Evolutionary conservation across 176 grass and related monocot genomes (phyloP).

Genomic region (Metroxylon sagu): DNA sequence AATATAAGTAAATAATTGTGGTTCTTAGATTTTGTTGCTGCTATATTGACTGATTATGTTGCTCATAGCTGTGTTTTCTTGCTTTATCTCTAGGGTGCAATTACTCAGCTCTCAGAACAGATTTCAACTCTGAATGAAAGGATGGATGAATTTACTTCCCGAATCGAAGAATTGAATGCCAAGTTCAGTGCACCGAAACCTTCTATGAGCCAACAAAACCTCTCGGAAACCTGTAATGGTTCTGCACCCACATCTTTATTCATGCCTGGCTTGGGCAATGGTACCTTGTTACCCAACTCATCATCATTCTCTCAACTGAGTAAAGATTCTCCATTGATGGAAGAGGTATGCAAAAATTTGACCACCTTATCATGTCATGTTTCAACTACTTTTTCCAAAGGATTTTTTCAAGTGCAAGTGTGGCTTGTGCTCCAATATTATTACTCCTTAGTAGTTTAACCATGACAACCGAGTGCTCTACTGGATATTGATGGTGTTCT

Average conservation of each 20-base stretch:
- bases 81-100: constrained; percentile 43
- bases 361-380: too few relatives aligned
- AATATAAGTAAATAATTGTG: background rate
- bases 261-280: constrained; percentile 81
- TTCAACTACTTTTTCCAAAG: too few relatives aligned
- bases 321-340: constrained; percentile 71
- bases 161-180: constrained; percentile 77
- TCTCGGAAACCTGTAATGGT: constrained; percentile 79
- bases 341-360: constrained; percentile 53
- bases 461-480: too few relatives aligned
- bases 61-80: background rate
- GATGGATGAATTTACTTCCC: constrained; percentile 90
- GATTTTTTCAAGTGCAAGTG: too few relatives aligned
- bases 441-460: too few relatives aligned
- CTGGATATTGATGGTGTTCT: too few relatives aligned
- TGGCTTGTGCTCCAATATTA: too few relatives aligned
- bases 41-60: background rate
- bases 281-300: constrained; percentile 66
- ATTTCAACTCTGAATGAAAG: constrained; percentile 89
- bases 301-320: constrained; percentile 67
- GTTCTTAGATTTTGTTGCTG: too few relatives aligned
- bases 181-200: constrained; percentile 50
- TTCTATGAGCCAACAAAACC: constrained; percentile 81
- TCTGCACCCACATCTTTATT: constrained; percentile 76
- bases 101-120: constrained; percentile 81